These are phyloP conservation scores for Trichoderma gracile DNA, from an alignment of 2,329 filamentous ascomycete genomes.

Conservation along the genomic window DNA sequence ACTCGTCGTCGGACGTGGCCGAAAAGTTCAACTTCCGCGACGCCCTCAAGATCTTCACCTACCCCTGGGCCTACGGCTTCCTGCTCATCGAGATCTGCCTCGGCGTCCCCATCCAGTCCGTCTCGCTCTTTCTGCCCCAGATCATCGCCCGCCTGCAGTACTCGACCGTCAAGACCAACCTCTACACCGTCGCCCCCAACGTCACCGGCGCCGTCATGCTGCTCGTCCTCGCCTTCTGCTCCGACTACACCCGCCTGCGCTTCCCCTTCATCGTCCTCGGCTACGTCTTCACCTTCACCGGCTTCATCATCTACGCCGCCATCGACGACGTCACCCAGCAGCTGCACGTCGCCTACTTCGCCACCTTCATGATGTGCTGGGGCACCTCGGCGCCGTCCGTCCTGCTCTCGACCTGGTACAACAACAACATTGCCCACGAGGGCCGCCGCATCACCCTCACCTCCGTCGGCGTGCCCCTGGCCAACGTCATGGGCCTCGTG, in stretches of 20 bases:
- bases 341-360: constrained; percentile 70
- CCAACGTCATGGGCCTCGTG: constrained; percentile 75
- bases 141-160: constrained; percentile 54
- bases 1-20: constrained; percentile 64
- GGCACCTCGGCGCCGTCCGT: constrained; percentile 75
- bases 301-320: constrained; percentile 76
- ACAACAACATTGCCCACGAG: constrained; percentile 80
- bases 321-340: constrained; percentile 63
- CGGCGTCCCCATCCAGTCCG: constrained; percentile 59
- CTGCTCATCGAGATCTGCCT: constrained; percentile 59
- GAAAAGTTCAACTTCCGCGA: constrained; percentile 55
- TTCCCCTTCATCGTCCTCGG: constrained; percentile 75
- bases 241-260: constrained; percentile 64
- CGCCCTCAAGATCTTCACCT: constrained; percentile 52
- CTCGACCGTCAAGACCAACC: constrained; percentile 63
- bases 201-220: constrained; percentile 72
- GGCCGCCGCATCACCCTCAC: constrained; percentile 70
- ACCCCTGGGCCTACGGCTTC: constrained; percentile 52
- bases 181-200: constrained; percentile 81
- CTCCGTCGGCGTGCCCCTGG: constrained; percentile 70
- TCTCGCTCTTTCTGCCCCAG: constrained; percentile 56
- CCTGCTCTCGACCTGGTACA: constrained; percentile 67
- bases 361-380: constrained; percentile 82
- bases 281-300: constrained; percentile 72
- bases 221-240: constrained; percentile 69